Percentiles rank a stretch among this genome's conserved stretches.
phyloP scores from a whole-genome alignment of 2,329 filamentous ascomycete species.

The Didymella pomorum region DNA sequence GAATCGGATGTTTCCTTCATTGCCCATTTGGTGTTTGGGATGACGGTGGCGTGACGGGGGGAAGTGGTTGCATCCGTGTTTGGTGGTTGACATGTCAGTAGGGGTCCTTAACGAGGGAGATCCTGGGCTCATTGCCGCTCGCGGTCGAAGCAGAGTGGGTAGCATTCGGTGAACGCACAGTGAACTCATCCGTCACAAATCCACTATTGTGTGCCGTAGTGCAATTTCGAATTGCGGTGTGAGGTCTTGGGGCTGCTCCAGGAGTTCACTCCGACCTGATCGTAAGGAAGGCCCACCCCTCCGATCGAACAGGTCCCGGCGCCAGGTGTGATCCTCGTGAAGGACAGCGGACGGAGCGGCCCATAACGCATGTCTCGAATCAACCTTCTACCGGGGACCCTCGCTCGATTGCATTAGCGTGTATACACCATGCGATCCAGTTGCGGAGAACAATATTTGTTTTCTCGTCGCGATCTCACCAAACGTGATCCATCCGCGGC shows the following conservation, averaged over 20 bases:
- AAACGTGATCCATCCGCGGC: slow-evolving; percentile 2
- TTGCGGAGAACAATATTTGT: slow-evolving; percentile 13
- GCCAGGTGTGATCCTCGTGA: slow-evolving; percentile 10
- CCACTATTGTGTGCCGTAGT: not conserved
- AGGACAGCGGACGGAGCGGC: slow-evolving; percentile 17
- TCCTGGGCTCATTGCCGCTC: slow-evolving; percentile 8
- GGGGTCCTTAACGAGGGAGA: slow-evolving; percentile 6
- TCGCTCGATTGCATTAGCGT: slow-evolving; percentile 16
- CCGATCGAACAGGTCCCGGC: slow-evolving; percentile 8
- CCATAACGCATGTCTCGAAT: slow-evolving; percentile 11
- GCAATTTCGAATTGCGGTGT: slow-evolving; percentile 13
- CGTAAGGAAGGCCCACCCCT: not conserved
- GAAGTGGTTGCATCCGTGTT: slow-evolving; percentile 12
- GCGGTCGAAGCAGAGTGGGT: not conserved
- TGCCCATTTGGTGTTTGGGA: slow-evolving; percentile 3
- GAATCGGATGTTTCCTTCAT: not conserved
- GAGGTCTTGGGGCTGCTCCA: slow-evolving; percentile 2
- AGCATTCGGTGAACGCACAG: not conserved
- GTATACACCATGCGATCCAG: slow-evolving; percentile 19
- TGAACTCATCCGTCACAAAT: not conserved
- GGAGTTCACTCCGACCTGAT: slow-evolving; percentile 1
- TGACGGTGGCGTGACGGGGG: slow-evolving; percentile 12
- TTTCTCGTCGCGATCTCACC: slow-evolving; percentile 18
- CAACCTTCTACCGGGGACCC: not conserved
- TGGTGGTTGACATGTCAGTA: slow-evolving; percentile 15